Base-by-base conservation (phyloP, 495 filamentous ascomycete genomes). In the Glonium stellatum region DNA sequence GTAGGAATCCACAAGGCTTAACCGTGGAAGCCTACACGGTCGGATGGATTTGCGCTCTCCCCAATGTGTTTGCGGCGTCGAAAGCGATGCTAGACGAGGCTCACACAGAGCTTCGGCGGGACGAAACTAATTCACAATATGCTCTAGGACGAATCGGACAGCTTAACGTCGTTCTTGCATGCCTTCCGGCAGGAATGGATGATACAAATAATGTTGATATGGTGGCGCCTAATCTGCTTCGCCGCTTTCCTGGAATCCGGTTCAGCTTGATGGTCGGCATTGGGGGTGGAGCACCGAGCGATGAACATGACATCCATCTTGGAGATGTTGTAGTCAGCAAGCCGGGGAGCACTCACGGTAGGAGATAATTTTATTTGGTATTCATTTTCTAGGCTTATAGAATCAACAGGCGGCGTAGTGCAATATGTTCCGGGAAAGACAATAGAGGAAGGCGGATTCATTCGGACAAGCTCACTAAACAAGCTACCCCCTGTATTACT, bases 281-380 rank as follows among this genome's bases (percentile, higher is more conserved):
- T 57, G 76, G 65, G 42, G 74, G 74, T 54, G 76, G 75, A 48
- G 69, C 70, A 36, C 76, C 74, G 6, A 31, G 27, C 25, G 49
- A 56, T 34, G 62, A 34, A 22, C 61, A 64, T 3, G 6, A 31
- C 27, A 31, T 31, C 6, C 27, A 6, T 31, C 27, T 31, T 31
- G 77, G 77, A 39, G 72, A 77, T 67, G 68, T 80, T 21, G 75
- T 79, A 1, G 70, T 80, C 52, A 73, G 75, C 65, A 58, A 68
- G 25, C 71, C 73, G 8, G 62, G 35, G n/a, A 60, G 54, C 18
- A 65, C 31, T 10, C 63, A 57, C 59, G 66, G 67, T 34, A 31
- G 2, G 27, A 6, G 3, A 31, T 31, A n/a, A n/a, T n/a, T n/a
- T n/a, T n/a, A n/a, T n/a, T n/a, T n/a, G n/a, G n/a, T n/a, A n/a